Evolutionary conservation across 352 stramenopile genomes (phyloP), one percentile per base, ranked within the genome.

Genomic region (Globisporangium paddicum): DNA sequence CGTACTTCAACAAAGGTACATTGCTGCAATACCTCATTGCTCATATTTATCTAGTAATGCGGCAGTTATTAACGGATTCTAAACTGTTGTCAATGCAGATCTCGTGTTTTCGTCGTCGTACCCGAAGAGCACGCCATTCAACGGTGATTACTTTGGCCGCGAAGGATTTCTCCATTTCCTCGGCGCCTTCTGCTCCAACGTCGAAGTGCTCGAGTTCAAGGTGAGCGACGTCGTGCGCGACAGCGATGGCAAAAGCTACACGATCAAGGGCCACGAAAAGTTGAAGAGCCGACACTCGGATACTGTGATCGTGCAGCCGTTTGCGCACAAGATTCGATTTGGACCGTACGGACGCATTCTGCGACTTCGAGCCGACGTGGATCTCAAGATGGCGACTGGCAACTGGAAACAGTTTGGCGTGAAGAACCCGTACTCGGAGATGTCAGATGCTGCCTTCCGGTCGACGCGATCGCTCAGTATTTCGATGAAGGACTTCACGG

Each of bases 401-500:
- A 89, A 70, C 57, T 95, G 84, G 86, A 91, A 93, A 49, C 63
- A 62, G n/a, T 90, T 95, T 57, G 79, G 73, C 3, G 72, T 79
- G 26, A 89, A 93, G 68, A 91, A 89, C 41, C 83, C 84, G 28
- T 93, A 90, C 64, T 78, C 78, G 0, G 84, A 93, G 45, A 79
- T 88, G 56, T 82, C 79, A 9, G 82, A 91, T 40, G 83, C 83
- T 0, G 84, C 86, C 4, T 75, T 96, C 30, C 79, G 82, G 26
- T 96, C 85, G 14, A 96, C 86, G 58, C 78, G 84, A 11, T 90
- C 84, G 60, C 64, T 94, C 25, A 90, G 80, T 72, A 93, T 96
- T 56, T 96, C 84, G 10, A 82, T 96, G 64, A 93, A 94, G 58
- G 86, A 94, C 49, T 96, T 94, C 41, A 96, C 86, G 5, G 84